Evolutionary conservation across 2,329 filamentous ascomycete species (phyloP).

Genomic region (Fusarium sp.): DNA sequence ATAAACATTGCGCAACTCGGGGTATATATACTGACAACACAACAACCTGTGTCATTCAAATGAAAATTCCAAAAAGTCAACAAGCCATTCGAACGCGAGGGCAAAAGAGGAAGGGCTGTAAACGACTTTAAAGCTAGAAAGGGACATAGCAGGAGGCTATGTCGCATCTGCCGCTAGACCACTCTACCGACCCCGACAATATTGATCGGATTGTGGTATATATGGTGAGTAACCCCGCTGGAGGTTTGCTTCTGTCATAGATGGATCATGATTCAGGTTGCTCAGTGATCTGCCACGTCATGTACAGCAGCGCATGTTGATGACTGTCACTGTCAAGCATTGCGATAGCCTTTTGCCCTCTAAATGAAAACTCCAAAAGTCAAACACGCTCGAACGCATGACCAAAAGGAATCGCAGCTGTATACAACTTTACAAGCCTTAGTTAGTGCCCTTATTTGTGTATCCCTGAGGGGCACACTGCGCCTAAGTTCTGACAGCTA

Average conservation of each 20-base stretch:
- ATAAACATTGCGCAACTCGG: neutral
- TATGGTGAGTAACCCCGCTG: accelerated
- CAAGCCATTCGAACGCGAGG: neutral
- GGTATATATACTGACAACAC: neutral
- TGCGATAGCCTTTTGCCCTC: accelerated
- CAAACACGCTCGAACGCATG: too few relatives aligned
- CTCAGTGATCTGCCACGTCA: accelerated
- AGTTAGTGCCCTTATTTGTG: too few relatives aligned
- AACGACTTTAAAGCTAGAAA: neutral
- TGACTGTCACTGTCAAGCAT: neutral
- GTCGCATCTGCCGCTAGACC: neutral
- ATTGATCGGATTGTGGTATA: neutral
- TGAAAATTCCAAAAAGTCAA: accelerated
- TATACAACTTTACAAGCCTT: too few relatives aligned
- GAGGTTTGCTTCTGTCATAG: neutral
- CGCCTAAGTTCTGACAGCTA: too few relatives aligned
- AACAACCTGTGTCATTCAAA: neutral
- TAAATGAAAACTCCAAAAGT: neutral
- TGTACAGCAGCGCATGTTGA: neutral
- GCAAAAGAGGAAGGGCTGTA: neutral
- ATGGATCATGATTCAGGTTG: neutral
- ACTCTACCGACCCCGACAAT: neutral
- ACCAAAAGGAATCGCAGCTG: too few relatives aligned
- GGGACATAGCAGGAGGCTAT: neutral
- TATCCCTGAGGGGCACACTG: too few relatives aligned